Conservation (phyloP, 176 grass and related monocot genomes). For the Alopecurus myosuroides region DNA sequence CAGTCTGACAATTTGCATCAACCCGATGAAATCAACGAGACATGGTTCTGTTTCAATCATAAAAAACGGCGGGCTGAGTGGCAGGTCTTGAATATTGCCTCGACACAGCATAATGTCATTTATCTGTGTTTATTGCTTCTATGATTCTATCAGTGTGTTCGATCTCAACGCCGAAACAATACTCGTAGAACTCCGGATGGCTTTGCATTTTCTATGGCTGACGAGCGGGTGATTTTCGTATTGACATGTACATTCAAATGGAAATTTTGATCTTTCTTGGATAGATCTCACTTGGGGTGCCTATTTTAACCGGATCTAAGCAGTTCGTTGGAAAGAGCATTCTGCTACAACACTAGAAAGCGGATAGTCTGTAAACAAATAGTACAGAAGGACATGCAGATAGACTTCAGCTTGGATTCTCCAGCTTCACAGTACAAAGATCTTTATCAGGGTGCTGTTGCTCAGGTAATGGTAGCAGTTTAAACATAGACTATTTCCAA, state of each 20-base stretch:
- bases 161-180: slow-evolving; percentile 39
- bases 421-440: slow-evolving; percentile 55
- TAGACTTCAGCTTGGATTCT: slow-evolving; percentile 59
- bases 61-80: slow-evolving; percentile 60
- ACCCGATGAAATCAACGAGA: slow-evolving; percentile 62
- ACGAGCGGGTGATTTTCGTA: slow-evolving; percentile 41
- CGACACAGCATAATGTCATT: not conserved
- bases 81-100: slow-evolving; percentile 29
- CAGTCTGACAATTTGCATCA: slow-evolving; percentile 5
- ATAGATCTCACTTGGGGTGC: not conserved
- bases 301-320: slow-evolving; percentile 44
- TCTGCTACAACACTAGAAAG: slow-evolving; percentile 41
- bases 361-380: slow-evolving; percentile 49
- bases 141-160: slow-evolving; percentile 52
- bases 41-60: slow-evolving; percentile 62
- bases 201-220: slow-evolving; percentile 47
- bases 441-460: slow-evolving; percentile 47
- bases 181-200: slow-evolving; percentile 42
- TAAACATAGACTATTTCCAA: slow-evolving; percentile 7
- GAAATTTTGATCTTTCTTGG: not conserved
- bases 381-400: slow-evolving; percentile 48
- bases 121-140: not conserved
- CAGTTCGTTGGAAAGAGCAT: slow-evolving; percentile 51
- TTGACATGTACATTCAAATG: not conserved
- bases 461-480: slow-evolving; percentile 44